A percentile compares a stretch with the other conserved stretches of the same genome.
Conservation (phyloP, 2,329 filamentous ascomycete species). For the Tolypocladium paradoxum region DNA sequence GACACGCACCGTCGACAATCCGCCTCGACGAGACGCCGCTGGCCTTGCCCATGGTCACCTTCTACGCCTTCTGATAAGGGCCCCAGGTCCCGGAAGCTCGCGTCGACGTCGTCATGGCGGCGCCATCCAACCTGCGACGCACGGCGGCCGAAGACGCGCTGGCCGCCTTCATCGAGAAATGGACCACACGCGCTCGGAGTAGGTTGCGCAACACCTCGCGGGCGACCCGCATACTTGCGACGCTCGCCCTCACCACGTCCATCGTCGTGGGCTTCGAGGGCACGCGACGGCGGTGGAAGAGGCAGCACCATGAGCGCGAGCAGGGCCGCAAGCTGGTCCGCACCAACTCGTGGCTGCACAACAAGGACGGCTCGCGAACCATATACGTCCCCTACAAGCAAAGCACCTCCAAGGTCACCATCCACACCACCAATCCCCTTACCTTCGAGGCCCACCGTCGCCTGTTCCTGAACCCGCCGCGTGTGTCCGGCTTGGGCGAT, state of each 20-base stretch:
- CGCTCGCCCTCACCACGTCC: conserved; percentile 62
- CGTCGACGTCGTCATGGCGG: conserved; percentile 52
- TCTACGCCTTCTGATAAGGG: background rate
- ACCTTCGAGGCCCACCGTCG: conserved; percentile 95
- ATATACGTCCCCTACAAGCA: conserved; percentile 93
- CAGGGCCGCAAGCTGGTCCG: conserved; percentile 73
- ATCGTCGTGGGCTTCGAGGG: conserved; percentile 75
- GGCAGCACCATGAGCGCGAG: conserved; percentile 64
- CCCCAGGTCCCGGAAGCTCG: background rate
- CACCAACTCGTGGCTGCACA: conserved; percentile 83
- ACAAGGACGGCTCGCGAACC: conserved; percentile 88
- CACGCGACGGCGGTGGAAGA: conserved; percentile 66
- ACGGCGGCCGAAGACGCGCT: conserved; percentile 57
- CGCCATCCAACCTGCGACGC: conserved; percentile 70
- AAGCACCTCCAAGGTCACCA: conserved; percentile 80
- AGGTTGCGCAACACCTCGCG: conserved; percentile 55
- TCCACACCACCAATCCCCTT: conserved; percentile 78
- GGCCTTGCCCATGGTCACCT: background rate
- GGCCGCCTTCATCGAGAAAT: conserved; percentile 51
- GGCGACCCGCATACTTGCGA: conserved; percentile 63
- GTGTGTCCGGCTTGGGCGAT: conserved; percentile 67
- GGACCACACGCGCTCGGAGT: conserved; percentile 39
- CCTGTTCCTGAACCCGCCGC: conserved; percentile 82
- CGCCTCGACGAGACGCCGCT: background rate
- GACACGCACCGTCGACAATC: background rate